Base-by-base conservation (phyloP, 805 yeast genomes). In the Lipomyces spencermartinsiae region DNA sequence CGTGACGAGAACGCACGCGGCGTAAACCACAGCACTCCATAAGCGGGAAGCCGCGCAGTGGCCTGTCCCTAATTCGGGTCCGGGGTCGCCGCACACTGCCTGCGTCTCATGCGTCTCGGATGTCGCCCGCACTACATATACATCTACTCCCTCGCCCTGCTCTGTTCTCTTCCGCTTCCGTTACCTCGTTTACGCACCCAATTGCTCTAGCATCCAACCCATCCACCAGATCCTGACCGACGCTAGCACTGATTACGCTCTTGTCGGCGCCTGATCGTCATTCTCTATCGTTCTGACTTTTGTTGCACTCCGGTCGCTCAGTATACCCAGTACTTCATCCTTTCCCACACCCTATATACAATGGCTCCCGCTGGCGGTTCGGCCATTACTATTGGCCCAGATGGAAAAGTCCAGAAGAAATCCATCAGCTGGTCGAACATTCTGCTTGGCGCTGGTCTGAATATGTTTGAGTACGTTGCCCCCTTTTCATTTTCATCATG, bases 381-480 rank as follows among this genome's bases (percentile, higher is more conserved):
- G 5, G 56, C 29, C 34, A 29, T 61, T 34, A 33, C 22, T 46
- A n/a, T 46, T 9, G 58, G 59, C 19, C 43, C 57, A 22, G 55
- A 22, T 53, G 55, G 34, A 9, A 33, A 58, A 34, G 34, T 69
- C 58, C 83, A 92, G 79, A 93, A 92, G 83, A 94, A 92, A 80
- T 94, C 96, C 62, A 85, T 95, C 74, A 89, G 90, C 71, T 90
- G 91, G 80, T 87, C 97, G 75, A 94, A 94, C 83, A 91, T 95
- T 79, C 85, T 92, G 65, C 84, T 95, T 66, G 98, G 98, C 71
- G 97, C 98, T 0, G 97, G 93, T 51, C 85, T 95, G 73, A 94
- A 94, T 82, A 77, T 94, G 84, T 91, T 92, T 66, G 98, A 93
- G 82, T 78, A 74, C 59, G 80, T 74, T 55, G 53, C 14, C 34